These are phyloP conservation scores for Coemansia sp. DNA, from an alignment of 192 early-diverging fungal species.

Conservation along the genomic window DNA sequence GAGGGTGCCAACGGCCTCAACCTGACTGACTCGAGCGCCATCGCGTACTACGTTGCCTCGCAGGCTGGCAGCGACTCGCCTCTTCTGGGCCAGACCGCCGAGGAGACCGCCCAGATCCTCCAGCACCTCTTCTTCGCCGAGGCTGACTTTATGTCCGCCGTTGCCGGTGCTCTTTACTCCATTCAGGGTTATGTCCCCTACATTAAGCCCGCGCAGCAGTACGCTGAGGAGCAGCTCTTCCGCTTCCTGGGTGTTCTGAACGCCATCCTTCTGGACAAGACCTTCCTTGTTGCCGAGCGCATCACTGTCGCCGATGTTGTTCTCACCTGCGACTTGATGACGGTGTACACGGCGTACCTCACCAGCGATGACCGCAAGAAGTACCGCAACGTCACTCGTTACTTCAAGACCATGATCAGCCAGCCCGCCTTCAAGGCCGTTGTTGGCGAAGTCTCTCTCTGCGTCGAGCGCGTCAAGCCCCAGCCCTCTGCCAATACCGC, in stretches of 20 bases:
- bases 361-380: slow-evolving; percentile 77
- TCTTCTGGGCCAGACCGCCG: slow-evolving; percentile 63
- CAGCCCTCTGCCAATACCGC: slow-evolving; percentile 51
- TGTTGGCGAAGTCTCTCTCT: slow-evolving; percentile 70
- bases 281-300: slow-evolving; percentile 94
- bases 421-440: slow-evolving; percentile 86
- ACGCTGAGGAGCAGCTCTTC: slow-evolving; percentile 70
- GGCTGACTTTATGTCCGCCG: slow-evolving; percentile 53
- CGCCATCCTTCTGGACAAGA: slow-evolving; percentile 79
- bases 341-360: slow-evolving; percentile 40
- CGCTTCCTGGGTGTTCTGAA: slow-evolving; percentile 72
- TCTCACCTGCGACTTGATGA: slow-evolving; percentile 47
- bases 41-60: slow-evolving; percentile 80
- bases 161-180: slow-evolving; percentile 53
- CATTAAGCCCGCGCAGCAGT: slow-evolving; percentile 67
- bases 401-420: slow-evolving; percentile 86
- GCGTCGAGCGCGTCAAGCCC: slow-evolving; percentile 59
- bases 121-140: slow-evolving; percentile 68
- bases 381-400: slow-evolving; percentile 89
- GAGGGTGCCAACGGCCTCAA: slow-evolving; percentile 79
- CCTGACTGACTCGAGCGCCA: slow-evolving; percentile 85
- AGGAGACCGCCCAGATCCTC: slow-evolving; percentile 66
- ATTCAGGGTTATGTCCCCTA: slow-evolving; percentile 48
- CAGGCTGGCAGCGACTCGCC: slow-evolving; percentile 46
- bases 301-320: slow-evolving; percentile 91